Evolutionary conservation across 2,329 filamentous ascomycete species (phyloP), one percentile per base, ranked within the genome.

Genomic region (Dothiorella sarmentorum): DNA sequence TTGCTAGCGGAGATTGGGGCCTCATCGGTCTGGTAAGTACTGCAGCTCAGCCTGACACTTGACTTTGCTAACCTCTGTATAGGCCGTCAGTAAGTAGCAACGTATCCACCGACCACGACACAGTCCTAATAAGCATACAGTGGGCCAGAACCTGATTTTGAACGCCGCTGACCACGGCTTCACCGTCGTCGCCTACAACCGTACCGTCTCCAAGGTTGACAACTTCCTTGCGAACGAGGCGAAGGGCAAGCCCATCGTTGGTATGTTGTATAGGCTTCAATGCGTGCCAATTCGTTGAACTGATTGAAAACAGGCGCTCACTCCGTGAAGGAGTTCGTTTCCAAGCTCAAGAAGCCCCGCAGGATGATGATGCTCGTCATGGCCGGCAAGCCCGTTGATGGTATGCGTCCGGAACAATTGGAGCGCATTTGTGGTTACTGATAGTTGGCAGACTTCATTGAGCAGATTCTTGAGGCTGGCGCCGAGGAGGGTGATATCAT

Each of bases 291-390:
- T 11, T 22, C n/a, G 15, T n/a, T 5, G n/a, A 35, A 27, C 27
- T 47, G 31, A 57, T 20, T n/a, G 26, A 20, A 24, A 57, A 47
- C 22, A 51, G 94, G 94, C 76, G 93, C 94, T 70, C 88, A 96
- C 81, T 89, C 87, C 72, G 88, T 91, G 75, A 85, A 96, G 83
- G 94, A 99, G 79, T 97, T 99, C 75, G 85, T 93, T 73, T 80
- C 85, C 78, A 97, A 97, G 86, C 89, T 99, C 76, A 97, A 97
- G 90, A 90, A 85, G 72, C 94, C 94, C 72, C 91, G 94, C 71
- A 89, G 92, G 71, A 86, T 99, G 79, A 99, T 99, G 94, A 86
- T 99, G 72, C 89, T 99, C 68, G 94, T 99, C 80, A 95, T 97
- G 89, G 94, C 94, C 70, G 94, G 94, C 73, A 90, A 94, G 83